Evolutionary conservation across 352 stramenopile species (phyloP).

Genomic region (Phytophthora hybrid): DNA sequence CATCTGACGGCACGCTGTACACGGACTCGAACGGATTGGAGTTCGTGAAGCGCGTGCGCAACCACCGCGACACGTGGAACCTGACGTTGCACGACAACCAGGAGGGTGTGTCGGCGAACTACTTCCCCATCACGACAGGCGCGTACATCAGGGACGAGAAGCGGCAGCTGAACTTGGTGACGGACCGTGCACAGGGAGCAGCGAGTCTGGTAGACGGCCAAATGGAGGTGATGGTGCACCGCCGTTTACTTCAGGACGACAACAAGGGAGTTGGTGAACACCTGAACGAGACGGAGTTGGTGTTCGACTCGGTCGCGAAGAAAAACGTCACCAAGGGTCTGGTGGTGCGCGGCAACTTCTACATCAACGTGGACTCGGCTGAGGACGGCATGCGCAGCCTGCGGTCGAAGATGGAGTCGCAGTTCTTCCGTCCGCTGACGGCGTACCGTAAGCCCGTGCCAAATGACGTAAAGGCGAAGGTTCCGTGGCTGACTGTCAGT

Average conservation of each 20-base stretch:
- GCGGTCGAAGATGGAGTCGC: constrained; percentile 70
- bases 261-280: constrained; percentile 92
- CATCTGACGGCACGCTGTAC: constrained; percentile 75
- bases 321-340: constrained; percentile 66
- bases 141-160: constrained; percentile 93
- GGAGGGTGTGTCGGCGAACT: constrained; percentile 96
- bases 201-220: constrained; percentile 91
- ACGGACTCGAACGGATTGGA: constrained; percentile 97
- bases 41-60: constrained; percentile 91
- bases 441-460: constrained; percentile 50
- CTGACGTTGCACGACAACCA: constrained; percentile 88
- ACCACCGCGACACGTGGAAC: constrained; percentile 92
- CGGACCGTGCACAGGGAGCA: constrained; percentile 93
- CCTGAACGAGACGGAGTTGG: constrained; percentile 94
- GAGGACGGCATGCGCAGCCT: constrained; percentile 65
- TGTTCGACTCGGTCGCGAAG: constrained; percentile 68
- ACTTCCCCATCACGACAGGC: constrained; percentile 96
- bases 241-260: constrained; percentile 94
- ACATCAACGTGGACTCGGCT: constrained; percentile 68
- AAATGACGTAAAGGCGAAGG: constrained; percentile 50
- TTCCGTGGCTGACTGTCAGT: constrained; percentile 68
- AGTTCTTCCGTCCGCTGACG: constrained; percentile 76
- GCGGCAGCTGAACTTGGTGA: constrained; percentile 88
- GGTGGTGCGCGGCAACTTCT: constrained; percentile 72
- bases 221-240: constrained; percentile 99